Base-by-base conservation (phyloP, 208 protist species). In the Leishmania tropica region DNA sequence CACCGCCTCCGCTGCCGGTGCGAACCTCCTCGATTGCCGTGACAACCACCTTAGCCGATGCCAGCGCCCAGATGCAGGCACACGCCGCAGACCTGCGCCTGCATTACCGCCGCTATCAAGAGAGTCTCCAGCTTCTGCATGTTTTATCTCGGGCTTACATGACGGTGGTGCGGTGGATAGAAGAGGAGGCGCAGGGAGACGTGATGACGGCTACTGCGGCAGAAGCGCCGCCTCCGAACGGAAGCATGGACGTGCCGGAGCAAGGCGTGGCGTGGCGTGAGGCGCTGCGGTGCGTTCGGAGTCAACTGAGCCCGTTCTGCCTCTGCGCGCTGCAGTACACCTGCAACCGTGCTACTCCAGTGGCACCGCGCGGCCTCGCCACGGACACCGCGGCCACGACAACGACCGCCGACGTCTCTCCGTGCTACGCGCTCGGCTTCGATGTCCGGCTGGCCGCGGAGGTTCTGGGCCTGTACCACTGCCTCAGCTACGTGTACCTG, bases 51-150 rank as follows among this genome's bases (percentile, higher is more conserved):
- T 42, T 67, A 42, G 54, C 37, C n/a, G 42, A 70, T 47, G 35
- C 58, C 53, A 19, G 75, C 28, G 76, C 67, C 11, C 48, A 5
- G 15, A 24, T 60, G 15, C 37, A 45, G 24, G 70, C 35, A 21
- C 75, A 83, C 67, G 67, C 74, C 37, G 71, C 35, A 0, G 83
- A 81, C 62, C 76, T 85, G 24, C 82, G 82, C 28, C 77, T 81
- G 37, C 76, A 85, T 58, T 81, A 67, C 62, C 73, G 74, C 48
- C 82, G 82, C 42, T 78, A 85, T 60, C 82, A 81, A 17, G 82
- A 85, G 45, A 79, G 82, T n/a, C 76, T 85, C 28, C 77, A 76
- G 60, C 47, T 58, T 56, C 71, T 85, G 42, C 82, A 85, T 37
- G 31, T 42, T 1, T 51, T 79, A 15, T 85, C 82, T 60, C 42